Percentiles rank a stretch among this genome's conserved stretches.
Evolutionary conservation across 352 stramenopile species (phyloP).

Genomic region (Ochromonadaceae sp.): DNA sequence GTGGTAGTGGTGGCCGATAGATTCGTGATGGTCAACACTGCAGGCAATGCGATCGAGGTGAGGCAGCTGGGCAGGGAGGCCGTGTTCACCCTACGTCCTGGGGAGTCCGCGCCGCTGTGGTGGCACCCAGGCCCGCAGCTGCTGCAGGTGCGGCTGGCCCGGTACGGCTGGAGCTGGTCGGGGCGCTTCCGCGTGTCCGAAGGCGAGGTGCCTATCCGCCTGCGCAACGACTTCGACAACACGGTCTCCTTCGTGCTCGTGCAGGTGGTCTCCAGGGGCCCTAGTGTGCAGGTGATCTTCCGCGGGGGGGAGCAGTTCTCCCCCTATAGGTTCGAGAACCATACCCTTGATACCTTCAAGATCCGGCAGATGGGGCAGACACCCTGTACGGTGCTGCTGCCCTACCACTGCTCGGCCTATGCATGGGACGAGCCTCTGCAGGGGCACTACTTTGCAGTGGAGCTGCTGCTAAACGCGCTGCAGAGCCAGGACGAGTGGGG

Average conservation of each 20-base stretch:
- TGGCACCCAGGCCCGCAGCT: not conserved
- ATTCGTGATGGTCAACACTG: not conserved
- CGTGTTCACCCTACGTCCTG: not conserved
- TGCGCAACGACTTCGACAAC: constrained; percentile 7
- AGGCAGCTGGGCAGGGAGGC: not conserved
- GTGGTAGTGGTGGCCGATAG: not conserved
- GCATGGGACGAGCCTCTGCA: constrained; percentile 19
- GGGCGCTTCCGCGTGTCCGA: not conserved
- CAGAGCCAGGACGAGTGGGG: not conserved
- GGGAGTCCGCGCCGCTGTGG: not conserved
- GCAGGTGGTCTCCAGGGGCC: not conserved
- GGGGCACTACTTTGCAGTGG: too few relatives aligned
- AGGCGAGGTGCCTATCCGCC: not conserved
- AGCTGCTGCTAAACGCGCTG: not conserved
- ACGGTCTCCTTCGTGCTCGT: constrained; percentile 10
- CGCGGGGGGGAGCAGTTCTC: not conserved
- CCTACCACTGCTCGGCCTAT: constrained; percentile 6
- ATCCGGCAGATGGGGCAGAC: not conserved
- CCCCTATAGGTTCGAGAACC: constrained; percentile 18
- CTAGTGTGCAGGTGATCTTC: not conserved
- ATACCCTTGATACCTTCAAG: not conserved
- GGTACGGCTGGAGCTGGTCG: constrained; percentile 15
- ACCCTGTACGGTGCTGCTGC: not conserved
- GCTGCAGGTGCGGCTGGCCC: constrained; percentile 7
- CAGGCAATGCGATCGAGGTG: not conserved